Base-by-base conservation (phyloP, 495 filamentous ascomycete species). In the Hypoxylon trugodes region DNA sequence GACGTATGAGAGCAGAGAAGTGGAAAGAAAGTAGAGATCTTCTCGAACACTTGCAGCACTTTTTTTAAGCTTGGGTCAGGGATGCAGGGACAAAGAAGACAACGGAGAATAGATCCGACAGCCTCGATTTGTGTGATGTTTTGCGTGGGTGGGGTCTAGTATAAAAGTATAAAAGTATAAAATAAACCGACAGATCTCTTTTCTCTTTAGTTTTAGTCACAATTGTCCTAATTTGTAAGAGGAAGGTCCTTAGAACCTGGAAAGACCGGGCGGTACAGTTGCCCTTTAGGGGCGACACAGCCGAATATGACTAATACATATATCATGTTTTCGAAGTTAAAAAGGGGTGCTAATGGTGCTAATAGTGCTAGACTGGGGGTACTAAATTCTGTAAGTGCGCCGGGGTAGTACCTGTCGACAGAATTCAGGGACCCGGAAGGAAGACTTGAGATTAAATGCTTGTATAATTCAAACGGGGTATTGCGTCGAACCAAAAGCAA, bases 161-260 rank as follows among this genome's bases (percentile, higher is more conserved):
- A 50, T 48, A 59, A 24, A 49, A n/a, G n/a, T n/a, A n/a, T n/a
- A n/a, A n/a, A n/a, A n/a, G n/a, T n/a, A n/a, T n/a, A 36, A 16
- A 24, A 19, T 12, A 13, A 13, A 36, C 36, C 45, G 19, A 38
- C 33, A 46, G 46, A 38, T 51, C 46, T 52, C 32, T 52, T 45
- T 36, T 21, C 52, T 24, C 12, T 21, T 30, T 18, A 13, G 35
- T n/a, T n/a, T 37, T 30, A 32, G 43, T 38, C 33, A 57, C 49
- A 35, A n/a, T 41, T 46, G n/a, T n/a, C n/a, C n/a, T n/a, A n/a
- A n/a, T n/a, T 59, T 49, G 32, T 54, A 68, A 63, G 47, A 59
- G 65, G 65, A 68, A 68, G 65, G 65, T 68, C 32, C 42, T 40
- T 28, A 35, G n/a, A n/a, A n/a, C n/a, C n/a, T n/a, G n/a, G n/a